Percentiles rank a stretch among this genome's conserved stretches.
Conservation (phyloP, 148 eudicot species). For the Camellia granthamiana region DNA sequence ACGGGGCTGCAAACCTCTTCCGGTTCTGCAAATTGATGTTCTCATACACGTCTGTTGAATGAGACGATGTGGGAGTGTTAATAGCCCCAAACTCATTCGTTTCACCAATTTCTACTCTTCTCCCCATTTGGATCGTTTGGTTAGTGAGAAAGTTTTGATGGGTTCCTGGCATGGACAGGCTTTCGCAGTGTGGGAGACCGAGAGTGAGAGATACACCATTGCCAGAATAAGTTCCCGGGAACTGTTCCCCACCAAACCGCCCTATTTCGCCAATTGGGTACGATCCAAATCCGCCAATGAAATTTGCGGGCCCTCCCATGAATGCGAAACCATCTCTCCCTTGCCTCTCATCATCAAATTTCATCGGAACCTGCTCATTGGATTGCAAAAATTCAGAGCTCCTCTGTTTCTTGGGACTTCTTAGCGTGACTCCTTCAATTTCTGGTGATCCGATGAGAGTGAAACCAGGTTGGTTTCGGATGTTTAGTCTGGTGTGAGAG, state of each 20-base stretch:
- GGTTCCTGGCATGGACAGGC: constrained; percentile 34
- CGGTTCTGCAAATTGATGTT: constrained; percentile 51
- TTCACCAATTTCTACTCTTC: constrained; percentile 33
- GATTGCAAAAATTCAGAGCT: constrained; percentile 24
- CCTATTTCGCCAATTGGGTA: constrained; percentile 51
- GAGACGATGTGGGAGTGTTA: constrained; percentile 31
- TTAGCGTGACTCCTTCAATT: constrained; percentile 42
- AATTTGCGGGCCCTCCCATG: constrained; percentile 40
- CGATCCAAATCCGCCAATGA: constrained; percentile 47
- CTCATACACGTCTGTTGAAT: constrained; percentile 42
- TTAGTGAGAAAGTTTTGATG: constrained; percentile 42
- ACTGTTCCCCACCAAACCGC: constrained; percentile 52
- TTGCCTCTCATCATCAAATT: constrained; percentile 37
- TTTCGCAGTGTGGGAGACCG: constrained; percentile 71
- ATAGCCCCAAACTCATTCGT: constrained; percentile 33
- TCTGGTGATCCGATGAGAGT: constrained; percentile 41
- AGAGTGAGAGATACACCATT: constrained; percentile 71
- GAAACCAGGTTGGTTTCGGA: constrained; percentile 35
- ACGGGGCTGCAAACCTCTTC: constrained; percentile 62
- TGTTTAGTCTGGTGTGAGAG: constrained; percentile 21
- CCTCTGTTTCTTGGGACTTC: constrained; percentile 58
- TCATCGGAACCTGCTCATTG: constrained; percentile 31
- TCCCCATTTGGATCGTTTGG: constrained; percentile 46
- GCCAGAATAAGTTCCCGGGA: constrained; percentile 35
- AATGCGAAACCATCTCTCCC: constrained; percentile 39